Evolutionary conservation across 192 early-diverging fungal genomes (phyloP).

Genomic region (Obelidium mucronatum): DNA sequence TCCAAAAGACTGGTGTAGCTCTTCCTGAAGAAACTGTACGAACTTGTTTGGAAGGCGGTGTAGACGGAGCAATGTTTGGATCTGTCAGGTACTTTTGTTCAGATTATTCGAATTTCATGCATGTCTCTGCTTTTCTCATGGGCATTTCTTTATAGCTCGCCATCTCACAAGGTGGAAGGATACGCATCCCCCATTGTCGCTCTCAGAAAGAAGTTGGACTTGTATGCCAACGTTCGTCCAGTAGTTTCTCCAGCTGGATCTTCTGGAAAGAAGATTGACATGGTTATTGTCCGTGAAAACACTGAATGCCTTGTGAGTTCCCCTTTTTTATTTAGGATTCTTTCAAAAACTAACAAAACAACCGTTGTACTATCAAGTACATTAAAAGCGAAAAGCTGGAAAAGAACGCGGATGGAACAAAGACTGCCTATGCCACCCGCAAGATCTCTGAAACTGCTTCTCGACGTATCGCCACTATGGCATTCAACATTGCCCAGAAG

Average conservation of each 20-base stretch:
- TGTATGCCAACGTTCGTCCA: conserved; percentile 97
- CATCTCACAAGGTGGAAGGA: conserved; percentile 96
- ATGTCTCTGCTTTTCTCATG: no score
- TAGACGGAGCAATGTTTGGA: conserved; percentile 95
- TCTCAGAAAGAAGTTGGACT: conserved; percentile 91
- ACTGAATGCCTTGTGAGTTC: conserved; percentile 89
- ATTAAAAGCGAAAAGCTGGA: conserved; percentile 81
- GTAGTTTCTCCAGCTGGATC: conserved; percentile 70
- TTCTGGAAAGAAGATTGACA: conserved; percentile 80
- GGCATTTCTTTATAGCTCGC: conserved; percentile 88
- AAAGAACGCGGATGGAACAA: conserved; percentile 65
- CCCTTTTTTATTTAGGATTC: background rate
- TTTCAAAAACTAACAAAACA: background rate
- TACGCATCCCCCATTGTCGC: conserved; percentile 99
- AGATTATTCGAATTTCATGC: no score
- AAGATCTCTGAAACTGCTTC: conserved; percentile 91
- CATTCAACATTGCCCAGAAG: conserved; percentile 90
- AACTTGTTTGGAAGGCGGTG: conserved; percentile 65
- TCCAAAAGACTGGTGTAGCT: conserved; percentile 91
- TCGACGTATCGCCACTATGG: conserved; percentile 85
- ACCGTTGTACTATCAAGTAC: conserved; percentile 58
- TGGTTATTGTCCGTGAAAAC: conserved; percentile 98
- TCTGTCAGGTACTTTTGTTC: conserved; percentile 87
- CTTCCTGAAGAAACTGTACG: conserved; percentile 89
- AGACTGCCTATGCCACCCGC: conserved; percentile 85